A percentile compares a stretch with the other conserved stretches of the same genome.
Conservation (phyloP, 306 rosid genomes). For the Acacia melanoxylon region DNA sequence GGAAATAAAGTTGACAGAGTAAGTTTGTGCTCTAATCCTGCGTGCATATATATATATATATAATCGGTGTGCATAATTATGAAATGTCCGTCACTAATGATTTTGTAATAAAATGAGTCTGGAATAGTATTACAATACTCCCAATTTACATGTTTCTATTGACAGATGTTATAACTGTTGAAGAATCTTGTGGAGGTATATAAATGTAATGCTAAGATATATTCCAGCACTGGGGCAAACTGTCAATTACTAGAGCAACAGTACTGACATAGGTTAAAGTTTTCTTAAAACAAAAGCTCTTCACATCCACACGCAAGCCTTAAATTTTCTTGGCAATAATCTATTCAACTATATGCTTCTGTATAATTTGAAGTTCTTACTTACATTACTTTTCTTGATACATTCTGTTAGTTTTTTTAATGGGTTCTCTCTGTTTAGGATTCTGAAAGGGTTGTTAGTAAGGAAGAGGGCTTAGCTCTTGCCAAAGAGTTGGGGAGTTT, state of each 20-base stretch:
- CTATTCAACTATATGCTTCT: background rate
- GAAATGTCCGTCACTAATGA: background rate
- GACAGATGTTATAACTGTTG: background rate
- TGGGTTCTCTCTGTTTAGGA: constrained; percentile 49
- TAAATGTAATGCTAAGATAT: background rate
- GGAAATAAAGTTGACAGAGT: constrained; percentile 95
- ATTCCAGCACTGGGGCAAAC: background rate
- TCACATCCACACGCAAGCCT: background rate
- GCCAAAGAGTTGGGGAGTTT: constrained; percentile 82
- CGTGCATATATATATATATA: background rate
- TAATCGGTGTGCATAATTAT: constrained; percentile 4
- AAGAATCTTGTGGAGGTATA: background rate
- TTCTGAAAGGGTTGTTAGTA: constrained; percentile 83
- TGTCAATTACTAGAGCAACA: background rate
- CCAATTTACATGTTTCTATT: background rate
- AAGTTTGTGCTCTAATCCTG: constrained; percentile 39
- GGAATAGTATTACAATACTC: background rate
- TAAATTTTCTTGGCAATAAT: constrained; percentile 2
- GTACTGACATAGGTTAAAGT: background rate
- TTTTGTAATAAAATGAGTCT: background rate
- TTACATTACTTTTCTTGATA: background rate
- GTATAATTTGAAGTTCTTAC: background rate
- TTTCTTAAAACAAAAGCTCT: background rate
- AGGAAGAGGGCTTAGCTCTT: constrained; percentile 87
- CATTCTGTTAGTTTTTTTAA: background rate